Evolutionary conservation across 805 yeast genomes (phyloP), one percentile per base, ranked within the genome.

Genomic region (Yarrowia sp.): DNA sequence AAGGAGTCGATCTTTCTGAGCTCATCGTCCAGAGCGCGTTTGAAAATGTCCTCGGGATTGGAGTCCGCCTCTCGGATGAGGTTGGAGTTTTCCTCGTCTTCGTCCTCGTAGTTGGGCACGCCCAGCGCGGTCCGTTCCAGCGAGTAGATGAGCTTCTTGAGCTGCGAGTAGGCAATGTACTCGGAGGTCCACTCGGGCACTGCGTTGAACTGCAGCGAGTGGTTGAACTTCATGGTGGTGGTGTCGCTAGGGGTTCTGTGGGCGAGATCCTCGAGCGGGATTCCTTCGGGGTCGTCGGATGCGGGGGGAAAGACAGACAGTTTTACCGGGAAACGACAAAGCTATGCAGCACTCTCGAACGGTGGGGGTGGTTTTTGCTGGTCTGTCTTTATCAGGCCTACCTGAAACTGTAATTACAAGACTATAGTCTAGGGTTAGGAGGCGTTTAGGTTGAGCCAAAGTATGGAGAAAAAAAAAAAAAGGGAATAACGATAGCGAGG

Each of bases 131-230:
- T 92, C 74, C 93, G 83, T 75, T 95, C 98, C 58, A 94, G 82
- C 16, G 87, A 82, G 77, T 93, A 94, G 38, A 93, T 90, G 50
- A 90, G 83, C 79, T 91, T 91, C 78, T 95, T 94, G 70, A 95
- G 82, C 46, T 90, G 88, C 0, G 97, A 90, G 78, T 94, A 94
- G 68, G 96, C 93, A 69, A 94, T 88, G 78, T 94, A 94, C 77
- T 90, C 87, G 36, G 97, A 88, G 12, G 97, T 86, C 99, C 99
- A 94, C 78, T 95, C 98, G 1, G 99, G 98, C 5, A 95, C 98
- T 32, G 98, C 97, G 78, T 94, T 94, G 80, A 94, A 93, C 83
- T 94, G 97, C 72, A 94, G 81, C 7, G 97, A 91, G 76, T 93
- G 97, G 35, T 97, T 89, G 80, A 94, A 94, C 84, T 94, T 94